These are phyloP conservation scores for Didymella pomorum DNA, from an alignment of 2,329 filamentous ascomycete species.

Conservation along the genomic window DNA sequence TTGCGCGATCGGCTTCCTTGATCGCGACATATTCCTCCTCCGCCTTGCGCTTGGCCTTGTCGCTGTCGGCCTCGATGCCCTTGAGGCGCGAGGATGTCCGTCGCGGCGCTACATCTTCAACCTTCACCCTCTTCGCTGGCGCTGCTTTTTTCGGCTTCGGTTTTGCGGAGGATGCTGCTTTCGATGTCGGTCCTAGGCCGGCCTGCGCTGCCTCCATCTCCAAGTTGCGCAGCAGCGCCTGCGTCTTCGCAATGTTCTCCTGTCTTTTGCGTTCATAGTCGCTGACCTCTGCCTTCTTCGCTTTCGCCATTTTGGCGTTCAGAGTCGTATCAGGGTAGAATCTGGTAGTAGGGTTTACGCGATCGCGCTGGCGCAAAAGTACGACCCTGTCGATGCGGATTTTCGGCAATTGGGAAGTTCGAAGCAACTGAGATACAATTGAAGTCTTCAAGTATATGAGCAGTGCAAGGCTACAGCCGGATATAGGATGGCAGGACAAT, in stretches of 20 bases:
- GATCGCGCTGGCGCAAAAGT: constrained; percentile 2
- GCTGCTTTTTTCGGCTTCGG: constrained; percentile 54
- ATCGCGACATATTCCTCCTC: constrained; percentile 68
- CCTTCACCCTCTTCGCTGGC: constrained; percentile 63
- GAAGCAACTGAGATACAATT: neutral
- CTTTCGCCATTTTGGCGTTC: constrained; percentile 41
- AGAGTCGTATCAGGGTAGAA: neutral
- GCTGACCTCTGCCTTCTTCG: constrained; percentile 68
- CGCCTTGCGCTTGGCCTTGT: constrained; percentile 72
- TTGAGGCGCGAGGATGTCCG: constrained; percentile 68
- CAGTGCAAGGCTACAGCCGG: neutral
- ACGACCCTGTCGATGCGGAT: too few relatives aligned
- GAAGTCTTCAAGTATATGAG: neutral
- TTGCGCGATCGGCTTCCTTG: constrained; percentile 66
- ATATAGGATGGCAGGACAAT: neutral
- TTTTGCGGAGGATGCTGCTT: constrained; percentile 58
- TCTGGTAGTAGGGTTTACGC: too few relatives aligned
- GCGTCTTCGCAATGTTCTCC: constrained; percentile 87
- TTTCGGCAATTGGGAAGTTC: neutral
- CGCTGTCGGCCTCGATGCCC: constrained; percentile 71
- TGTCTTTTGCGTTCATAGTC: constrained; percentile 86
- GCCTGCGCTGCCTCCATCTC: constrained; percentile 72
- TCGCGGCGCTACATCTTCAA: constrained; percentile 62
- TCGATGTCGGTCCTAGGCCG: constrained; percentile 68
- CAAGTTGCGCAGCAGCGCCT: constrained; percentile 81